These are phyloP conservation scores for Pseudogymnoascus sp. DNA, from an alignment of 2,329 filamentous ascomycete species.

Conservation along the genomic window DNA sequence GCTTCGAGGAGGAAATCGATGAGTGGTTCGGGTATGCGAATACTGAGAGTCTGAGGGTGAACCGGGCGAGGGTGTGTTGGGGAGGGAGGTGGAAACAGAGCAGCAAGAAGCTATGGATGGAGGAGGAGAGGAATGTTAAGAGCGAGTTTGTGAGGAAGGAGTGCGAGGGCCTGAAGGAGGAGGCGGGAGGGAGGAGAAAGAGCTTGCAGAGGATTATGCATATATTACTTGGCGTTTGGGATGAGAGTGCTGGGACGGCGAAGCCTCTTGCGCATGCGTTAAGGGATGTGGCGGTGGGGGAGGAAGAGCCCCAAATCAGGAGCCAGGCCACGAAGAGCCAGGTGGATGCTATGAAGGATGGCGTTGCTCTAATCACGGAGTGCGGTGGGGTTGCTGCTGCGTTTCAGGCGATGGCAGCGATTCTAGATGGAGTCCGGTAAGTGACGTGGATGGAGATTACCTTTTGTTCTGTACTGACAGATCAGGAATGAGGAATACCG, in stretches of 20 bases:
- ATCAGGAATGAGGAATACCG: constrained; percentile 21
- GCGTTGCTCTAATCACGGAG: constrained; percentile 42
- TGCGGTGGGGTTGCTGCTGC: constrained; percentile 30
- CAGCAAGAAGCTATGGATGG: constrained; percentile 53
- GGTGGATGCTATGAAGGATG: constrained; percentile 49
- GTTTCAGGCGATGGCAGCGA: constrained; percentile 25
- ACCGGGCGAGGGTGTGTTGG: constrained; percentile 67
- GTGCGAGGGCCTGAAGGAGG: constrained; percentile 33
- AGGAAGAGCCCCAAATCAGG: constrained; percentile 36
- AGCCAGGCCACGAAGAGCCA: constrained; percentile 46
- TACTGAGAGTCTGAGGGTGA: constrained; percentile 72
- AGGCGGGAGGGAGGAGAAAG: constrained; percentile 39
- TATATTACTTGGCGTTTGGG: constrained; percentile 61
- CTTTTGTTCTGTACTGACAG: constrained; percentile 37
- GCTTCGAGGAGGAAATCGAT: constrained; percentile 80
- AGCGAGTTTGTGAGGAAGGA: constrained; percentile 48
- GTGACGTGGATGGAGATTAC: constrained; percentile 30
- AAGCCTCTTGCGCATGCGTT: constrained; percentile 21
- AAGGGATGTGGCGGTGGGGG: constrained; percentile 28
- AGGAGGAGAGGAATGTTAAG: constrained; percentile 47
- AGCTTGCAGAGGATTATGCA: constrained; percentile 51
- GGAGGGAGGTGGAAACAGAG: constrained; percentile 62
- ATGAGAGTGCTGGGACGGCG: constrained; percentile 48
- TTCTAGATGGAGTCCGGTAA: constrained; percentile 28
- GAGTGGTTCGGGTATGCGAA: constrained; percentile 96